Evolutionary conservation across 768 basidiomycete genomes (phyloP).

Genomic region (Crassisporium funariophilum): DNA sequence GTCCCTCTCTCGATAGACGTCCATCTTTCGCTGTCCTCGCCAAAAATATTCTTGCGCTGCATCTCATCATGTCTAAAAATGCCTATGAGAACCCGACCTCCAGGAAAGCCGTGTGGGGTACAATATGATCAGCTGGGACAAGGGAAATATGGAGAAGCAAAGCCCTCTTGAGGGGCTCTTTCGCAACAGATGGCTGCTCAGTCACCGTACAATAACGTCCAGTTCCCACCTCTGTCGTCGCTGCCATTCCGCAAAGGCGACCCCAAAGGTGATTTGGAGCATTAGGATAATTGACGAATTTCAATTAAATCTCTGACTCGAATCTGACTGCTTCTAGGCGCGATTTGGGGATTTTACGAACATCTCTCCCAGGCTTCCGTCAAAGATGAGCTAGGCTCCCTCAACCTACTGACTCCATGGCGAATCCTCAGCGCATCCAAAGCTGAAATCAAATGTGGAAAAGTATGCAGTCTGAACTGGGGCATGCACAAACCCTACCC

Average conservation of each 20-base stretch:
- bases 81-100: too few species aligned
- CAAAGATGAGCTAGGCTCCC: slow-evolving; percentile 23
- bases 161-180: too few species aligned
- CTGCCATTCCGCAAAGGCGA: slow-evolving; percentile 24
- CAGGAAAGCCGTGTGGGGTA: too few species aligned
- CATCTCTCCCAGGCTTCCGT: slow-evolving; percentile 15
- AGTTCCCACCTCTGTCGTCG: slow-evolving; percentile 20
- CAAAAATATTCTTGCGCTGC: too few species aligned
- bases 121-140: too few species aligned
- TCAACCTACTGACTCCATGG: slow-evolving; percentile 24
- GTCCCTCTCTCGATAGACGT: too few species aligned
- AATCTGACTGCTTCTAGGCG: slow-evolving; percentile 11
- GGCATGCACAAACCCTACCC: slow-evolving; percentile 25
- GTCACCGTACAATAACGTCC: slow-evolving; percentile 23
- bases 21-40: too few species aligned
- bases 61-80: too few species aligned
- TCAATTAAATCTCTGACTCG: too few species aligned
- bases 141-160: too few species aligned
- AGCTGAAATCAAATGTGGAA: slow-evolving; percentile 20
- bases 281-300: too few species aligned
- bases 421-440: slow-evolving; percentile 22
- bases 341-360: slow-evolving; percentile 30
- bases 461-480: slow-evolving; percentile 25
- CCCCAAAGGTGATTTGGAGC: slow-evolving; percentile 16
- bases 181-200: slow-evolving; percentile 19